Evolutionary conservation across 176 grass and related monocot species (phyloP).

Genomic region (Juncus inflexus): DNA sequence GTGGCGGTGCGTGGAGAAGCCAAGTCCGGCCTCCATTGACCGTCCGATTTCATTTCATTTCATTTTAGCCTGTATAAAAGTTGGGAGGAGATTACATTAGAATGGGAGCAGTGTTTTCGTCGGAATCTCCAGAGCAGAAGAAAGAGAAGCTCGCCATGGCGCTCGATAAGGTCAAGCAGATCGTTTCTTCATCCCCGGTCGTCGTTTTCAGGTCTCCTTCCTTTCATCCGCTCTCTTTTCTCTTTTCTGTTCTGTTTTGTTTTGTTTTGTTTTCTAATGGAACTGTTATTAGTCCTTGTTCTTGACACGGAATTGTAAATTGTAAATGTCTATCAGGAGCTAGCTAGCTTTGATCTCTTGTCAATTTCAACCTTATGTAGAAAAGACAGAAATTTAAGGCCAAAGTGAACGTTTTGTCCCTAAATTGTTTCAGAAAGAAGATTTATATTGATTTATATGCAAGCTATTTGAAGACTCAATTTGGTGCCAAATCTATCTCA

Average conservation of each 20-base stretch:
- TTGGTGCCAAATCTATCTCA: too few relatives aligned
- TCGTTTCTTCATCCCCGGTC: slow-evolving; percentile 57
- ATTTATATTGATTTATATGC: too few relatives aligned
- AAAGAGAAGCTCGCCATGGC: slow-evolving; percentile 45
- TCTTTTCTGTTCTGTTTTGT: neutral
- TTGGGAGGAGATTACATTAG: neutral
- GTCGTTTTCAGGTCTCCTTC: slow-evolving; percentile 63
- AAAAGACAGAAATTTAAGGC: too few relatives aligned
- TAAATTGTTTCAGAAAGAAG: too few relatives aligned
- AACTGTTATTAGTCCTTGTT: neutral
- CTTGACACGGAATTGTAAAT: too few relatives aligned
- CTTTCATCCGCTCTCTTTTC: neutral
- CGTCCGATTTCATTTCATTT: neutral
- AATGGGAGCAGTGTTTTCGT: slow-evolving; percentile 39
- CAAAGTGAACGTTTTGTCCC: too few relatives aligned
- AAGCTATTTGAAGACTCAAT: too few relatives aligned
- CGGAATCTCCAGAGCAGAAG: neutral
- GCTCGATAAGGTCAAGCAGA: slow-evolving; percentile 62
- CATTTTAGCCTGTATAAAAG: slow-evolving; percentile 1
- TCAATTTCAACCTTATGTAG: too few relatives aligned
- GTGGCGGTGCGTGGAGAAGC: neutral
- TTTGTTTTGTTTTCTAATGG: neutral
- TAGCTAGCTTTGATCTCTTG: too few relatives aligned
- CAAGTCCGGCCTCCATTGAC: neutral
- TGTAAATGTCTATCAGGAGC: too few relatives aligned